Percentiles rank a stretch among this genome's conserved stretches.
Conservation (phyloP, 2,329 filamentous ascomycete species). For the Diaporthe ampelina region DNA sequence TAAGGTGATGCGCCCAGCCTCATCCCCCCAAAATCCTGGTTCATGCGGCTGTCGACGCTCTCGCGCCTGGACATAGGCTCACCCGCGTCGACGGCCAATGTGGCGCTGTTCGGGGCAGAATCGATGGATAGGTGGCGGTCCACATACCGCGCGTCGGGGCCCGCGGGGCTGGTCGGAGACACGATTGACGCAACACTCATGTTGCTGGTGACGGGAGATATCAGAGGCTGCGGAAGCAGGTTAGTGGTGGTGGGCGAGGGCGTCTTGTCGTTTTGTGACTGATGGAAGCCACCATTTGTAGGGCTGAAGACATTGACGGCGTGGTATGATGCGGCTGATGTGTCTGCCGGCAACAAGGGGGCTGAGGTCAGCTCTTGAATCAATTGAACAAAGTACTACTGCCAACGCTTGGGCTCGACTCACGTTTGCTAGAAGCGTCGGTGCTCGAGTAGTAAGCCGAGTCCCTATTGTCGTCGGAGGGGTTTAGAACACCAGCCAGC, state of each 20-base stretch:
- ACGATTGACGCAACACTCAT: slow-evolving; percentile 79
- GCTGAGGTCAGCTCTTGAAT: slow-evolving; percentile 29
- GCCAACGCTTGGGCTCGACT: slow-evolving; percentile 45
- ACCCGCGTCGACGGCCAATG: slow-evolving; percentile 52
- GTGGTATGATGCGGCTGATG: slow-evolving; percentile 60
- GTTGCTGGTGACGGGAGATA: slow-evolving; percentile 69
- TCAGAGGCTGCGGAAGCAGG: slow-evolving; percentile 64
- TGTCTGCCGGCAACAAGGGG: slow-evolving; percentile 52
- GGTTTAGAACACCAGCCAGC: slow-evolving; percentile 65
- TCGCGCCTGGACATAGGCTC: slow-evolving; percentile 74
- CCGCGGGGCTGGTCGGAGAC: slow-evolving; percentile 68
- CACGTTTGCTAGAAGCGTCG: slow-evolving; percentile 66
- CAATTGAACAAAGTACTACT: slow-evolving; percentile 10
- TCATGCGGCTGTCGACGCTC: slow-evolving; percentile 85
- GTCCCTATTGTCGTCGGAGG: slow-evolving; percentile 64
- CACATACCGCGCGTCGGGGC: slow-evolving; percentile 59
- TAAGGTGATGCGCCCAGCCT: slow-evolving; percentile 80
- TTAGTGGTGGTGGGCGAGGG: slow-evolving; percentile 70
- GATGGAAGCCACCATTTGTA: slow-evolving; percentile 63
- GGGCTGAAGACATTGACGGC: slow-evolving; percentile 57
- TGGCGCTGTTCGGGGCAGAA: slow-evolving; percentile 52
- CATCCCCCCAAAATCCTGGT: slow-evolving; percentile 78
- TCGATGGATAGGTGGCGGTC: slow-evolving; percentile 59
- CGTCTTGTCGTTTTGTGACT: slow-evolving; percentile 70
- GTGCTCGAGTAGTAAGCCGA: slow-evolving; percentile 66